Conservation (phyloP, 345 rosid genomes). For the Excoecaria agallocha region DNA sequence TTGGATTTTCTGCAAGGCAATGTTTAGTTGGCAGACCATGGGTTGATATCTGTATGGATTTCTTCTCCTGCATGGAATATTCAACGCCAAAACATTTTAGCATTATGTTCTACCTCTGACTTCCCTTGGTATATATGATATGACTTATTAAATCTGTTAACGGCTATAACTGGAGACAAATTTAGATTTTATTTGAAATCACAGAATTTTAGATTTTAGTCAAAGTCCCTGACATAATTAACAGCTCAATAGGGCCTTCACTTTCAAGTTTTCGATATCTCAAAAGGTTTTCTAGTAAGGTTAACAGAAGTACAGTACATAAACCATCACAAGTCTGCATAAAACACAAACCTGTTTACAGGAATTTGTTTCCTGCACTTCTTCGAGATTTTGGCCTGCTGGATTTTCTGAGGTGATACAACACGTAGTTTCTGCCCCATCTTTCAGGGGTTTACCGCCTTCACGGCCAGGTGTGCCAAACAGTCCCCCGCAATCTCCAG, state of each 20-base stretch:
- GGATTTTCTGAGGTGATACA: constrained; percentile 27
- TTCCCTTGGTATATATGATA: not conserved
- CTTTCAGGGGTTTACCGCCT: constrained; percentile 22
- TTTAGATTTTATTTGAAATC: not conserved
- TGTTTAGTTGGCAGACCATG: not conserved
- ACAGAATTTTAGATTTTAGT: too few species aligned
- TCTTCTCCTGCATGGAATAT: constrained; percentile 21
- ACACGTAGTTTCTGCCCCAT: constrained; percentile 25
- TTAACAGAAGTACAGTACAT: not conserved
- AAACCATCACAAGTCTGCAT: not conserved
- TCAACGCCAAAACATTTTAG: constrained; percentile 2
- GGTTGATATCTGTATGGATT: constrained; percentile 10
- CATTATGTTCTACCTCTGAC: not conserved
- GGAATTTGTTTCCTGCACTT: constrained; percentile 15
- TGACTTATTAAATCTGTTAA: not conserved
- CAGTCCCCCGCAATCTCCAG: constrained; percentile 39
- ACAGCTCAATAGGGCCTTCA: not conserved
- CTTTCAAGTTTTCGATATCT: not conserved
- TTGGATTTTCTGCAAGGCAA: constrained; percentile 18
- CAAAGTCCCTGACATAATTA: not conserved
- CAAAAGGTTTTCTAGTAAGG: not conserved
- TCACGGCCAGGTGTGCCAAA: constrained; percentile 39
- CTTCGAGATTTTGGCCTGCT: constrained; percentile 17
- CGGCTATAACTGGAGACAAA: not conserved
- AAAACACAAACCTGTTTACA: constrained; percentile 41